A percentile compares a stretch with the other conserved stretches of the same genome.
Evolutionary conservation across 805 yeast genomes (phyloP).

Genomic region (Starmerella apicola): DNA sequence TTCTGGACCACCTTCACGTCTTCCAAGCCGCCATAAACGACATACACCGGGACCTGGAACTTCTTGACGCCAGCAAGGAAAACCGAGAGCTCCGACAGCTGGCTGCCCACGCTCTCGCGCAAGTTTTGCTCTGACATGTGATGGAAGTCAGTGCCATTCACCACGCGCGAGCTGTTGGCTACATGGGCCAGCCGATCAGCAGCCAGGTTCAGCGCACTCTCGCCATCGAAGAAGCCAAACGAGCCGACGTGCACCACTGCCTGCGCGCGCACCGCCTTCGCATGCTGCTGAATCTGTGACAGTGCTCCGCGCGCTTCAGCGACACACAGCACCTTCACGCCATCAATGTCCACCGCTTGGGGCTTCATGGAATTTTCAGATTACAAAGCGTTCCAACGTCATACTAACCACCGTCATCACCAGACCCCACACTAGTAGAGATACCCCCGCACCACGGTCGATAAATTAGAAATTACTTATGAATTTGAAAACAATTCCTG

Average conservation of each 20-base stretch:
- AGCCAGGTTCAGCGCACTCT: conserved; percentile 41
- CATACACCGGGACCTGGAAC: conserved; percentile 54
- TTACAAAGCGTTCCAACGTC: no score
- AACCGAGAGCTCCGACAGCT: conserved; percentile 40
- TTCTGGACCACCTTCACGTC: conserved; percentile 58
- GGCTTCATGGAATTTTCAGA: no score
- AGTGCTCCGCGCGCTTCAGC: conserved; percentile 48
- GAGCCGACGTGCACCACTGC: conserved; percentile 61
- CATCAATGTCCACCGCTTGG: conserved; percentile 12
- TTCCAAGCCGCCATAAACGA: conserved; percentile 66
- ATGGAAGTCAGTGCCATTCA: conserved; percentile 36
- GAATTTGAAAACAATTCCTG: no score
- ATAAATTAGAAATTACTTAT: no score
- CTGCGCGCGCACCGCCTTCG: conserved; percentile 36
- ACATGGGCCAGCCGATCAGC: conserved; percentile 42
- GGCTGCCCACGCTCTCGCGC: conserved; percentile 27
- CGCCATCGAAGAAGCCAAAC: conserved; percentile 60
- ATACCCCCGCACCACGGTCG: no score
- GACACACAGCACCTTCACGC: conserved; percentile 35
- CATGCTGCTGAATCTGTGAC: conserved; percentile 38
- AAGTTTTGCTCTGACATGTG: conserved; percentile 39
- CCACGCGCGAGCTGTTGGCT: conserved; percentile 51
- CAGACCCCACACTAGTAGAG: no score
- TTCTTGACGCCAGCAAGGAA: conserved; percentile 34
- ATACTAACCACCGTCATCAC: no score